Evolutionary conservation across 306 rosid genomes (phyloP).

Genomic region (Cicer cuneatum): DNA sequence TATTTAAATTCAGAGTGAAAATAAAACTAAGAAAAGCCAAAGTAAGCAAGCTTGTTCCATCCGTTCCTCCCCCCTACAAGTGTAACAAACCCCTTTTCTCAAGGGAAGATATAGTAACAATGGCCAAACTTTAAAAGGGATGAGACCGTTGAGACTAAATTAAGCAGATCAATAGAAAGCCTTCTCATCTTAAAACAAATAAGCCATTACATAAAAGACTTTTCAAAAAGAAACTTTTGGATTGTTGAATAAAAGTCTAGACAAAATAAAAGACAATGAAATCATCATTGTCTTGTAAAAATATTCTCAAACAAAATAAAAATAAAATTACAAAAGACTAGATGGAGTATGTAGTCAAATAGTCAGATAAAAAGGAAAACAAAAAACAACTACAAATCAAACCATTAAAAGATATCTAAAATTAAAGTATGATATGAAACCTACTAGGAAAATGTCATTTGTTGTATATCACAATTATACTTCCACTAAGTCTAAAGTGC

Average conservation of each 20-base stretch:
- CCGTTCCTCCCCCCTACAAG: neutral
- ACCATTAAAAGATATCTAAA: neutral
- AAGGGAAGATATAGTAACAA: constrained; percentile 2
- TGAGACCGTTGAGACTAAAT: constrained; percentile 7
- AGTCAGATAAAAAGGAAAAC: neutral
- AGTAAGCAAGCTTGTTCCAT: constrained; percentile 2
- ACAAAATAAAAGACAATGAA: neutral
- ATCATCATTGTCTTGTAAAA: neutral
- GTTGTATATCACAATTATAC: neutral
- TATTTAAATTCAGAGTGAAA: neutral
- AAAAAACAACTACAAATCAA: neutral
- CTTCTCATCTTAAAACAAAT: constrained; percentile 10
- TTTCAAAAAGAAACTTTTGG: neutral
- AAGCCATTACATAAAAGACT: neutral
- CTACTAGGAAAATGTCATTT: neutral
- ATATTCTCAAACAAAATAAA: neutral
- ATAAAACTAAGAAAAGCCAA: neutral
- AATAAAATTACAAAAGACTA: neutral
- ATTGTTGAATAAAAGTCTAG: neutral
- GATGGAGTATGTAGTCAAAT: neutral
- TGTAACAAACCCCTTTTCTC: neutral
- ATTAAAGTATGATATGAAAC: neutral
- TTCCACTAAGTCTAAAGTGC: neutral
- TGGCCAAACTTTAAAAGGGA: neutral
- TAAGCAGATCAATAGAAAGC: constrained; percentile 11